phyloP scores from a whole-genome alignment of 352 stramenopile genomes.

The Phytophthora sansomeana region DNA sequence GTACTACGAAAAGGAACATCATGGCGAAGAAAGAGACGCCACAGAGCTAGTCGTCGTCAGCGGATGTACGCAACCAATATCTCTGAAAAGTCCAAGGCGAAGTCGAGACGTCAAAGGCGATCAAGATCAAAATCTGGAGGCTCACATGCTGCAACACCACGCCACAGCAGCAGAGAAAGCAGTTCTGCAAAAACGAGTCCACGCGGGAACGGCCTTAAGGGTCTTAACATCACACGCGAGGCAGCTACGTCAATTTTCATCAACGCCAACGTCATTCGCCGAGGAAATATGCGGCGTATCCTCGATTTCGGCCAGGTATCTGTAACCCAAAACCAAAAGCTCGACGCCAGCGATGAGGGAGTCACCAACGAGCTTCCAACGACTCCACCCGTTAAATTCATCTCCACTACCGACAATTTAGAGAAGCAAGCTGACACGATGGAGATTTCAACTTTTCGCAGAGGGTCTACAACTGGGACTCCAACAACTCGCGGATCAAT shows the following conservation, averaged over 20 bases:
- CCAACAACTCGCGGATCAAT: too few relatives aligned
- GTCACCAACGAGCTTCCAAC: constrained; percentile 1
- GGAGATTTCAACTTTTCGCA: not conserved
- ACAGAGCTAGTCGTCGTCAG: too few relatives aligned
- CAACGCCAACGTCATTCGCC: constrained; percentile 9
- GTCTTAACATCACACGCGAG: constrained; percentile 1
- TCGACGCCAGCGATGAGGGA: not conserved
- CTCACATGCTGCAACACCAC: not conserved
- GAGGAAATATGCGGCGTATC: constrained; percentile 4
- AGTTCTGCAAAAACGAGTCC: not conserved
- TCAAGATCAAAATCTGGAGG: too few relatives aligned
- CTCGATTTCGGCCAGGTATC: constrained; percentile 14
- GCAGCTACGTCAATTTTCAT: constrained; percentile 11
- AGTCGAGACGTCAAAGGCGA: too few relatives aligned
- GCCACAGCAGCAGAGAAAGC: constrained; percentile 1
- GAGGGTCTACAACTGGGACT: not conserved
- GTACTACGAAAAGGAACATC: too few relatives aligned
- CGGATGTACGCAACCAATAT: too few relatives aligned
- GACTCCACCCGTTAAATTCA: not conserved
- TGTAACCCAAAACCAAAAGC: not conserved
- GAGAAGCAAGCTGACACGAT: not conserved
- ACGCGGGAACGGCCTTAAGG: not conserved
- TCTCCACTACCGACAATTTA: not conserved
- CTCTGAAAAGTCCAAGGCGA: too few relatives aligned
- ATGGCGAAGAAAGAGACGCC: too few relatives aligned